Percentiles rank a stretch among this genome's conserved stretches.
phyloP scores from a whole-genome alignment of 768 basidiomycete species.

The Zangia roseola region DNA sequence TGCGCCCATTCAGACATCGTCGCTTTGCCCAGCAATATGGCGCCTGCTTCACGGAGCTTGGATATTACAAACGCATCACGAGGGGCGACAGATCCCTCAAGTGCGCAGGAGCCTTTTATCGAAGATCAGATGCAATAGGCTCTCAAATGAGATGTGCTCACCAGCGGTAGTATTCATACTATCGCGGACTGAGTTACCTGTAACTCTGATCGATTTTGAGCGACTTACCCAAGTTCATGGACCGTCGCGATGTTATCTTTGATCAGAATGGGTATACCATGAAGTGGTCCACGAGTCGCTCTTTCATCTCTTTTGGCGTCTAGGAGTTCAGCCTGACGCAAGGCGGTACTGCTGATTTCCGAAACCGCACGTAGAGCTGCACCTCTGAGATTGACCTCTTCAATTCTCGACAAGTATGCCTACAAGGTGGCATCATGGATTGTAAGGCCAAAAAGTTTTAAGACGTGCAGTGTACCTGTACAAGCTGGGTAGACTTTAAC shows the following conservation, averaged over 20 bases:
- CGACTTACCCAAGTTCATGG: slow-evolving; percentile 25
- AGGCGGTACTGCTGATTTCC: slow-evolving; percentile 54
- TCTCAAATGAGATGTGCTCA: slow-evolving; percentile 33
- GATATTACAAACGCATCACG: slow-evolving; percentile 35
- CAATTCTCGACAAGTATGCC: slow-evolving; percentile 67
- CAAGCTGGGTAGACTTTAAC: slow-evolving; percentile 61
- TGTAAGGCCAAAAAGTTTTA: too few relatives aligned
- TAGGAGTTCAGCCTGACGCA: slow-evolving; percentile 48
- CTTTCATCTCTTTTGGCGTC: slow-evolving; percentile 50
- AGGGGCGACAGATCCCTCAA: slow-evolving; percentile 38
- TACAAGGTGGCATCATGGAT: slow-evolving; percentile 24
- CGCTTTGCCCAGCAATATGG: slow-evolving; percentile 42
- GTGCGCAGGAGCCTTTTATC: slow-evolving; percentile 34
- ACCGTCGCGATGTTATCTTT: slow-evolving; percentile 46
- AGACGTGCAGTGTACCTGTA: slow-evolving; percentile 42
- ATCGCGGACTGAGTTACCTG: background rate
- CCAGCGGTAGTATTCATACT: slow-evolving; percentile 50
- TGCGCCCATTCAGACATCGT: slow-evolving; percentile 44
- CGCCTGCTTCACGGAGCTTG: slow-evolving; percentile 33
- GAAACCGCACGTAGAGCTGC: slow-evolving; percentile 56
- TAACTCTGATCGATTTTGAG: background rate
- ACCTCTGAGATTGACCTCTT: slow-evolving; percentile 65
- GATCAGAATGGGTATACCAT: slow-evolving; percentile 58
- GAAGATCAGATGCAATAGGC: background rate
- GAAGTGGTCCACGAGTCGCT: slow-evolving; percentile 47